These are phyloP conservation scores for Sphaerobolus stellatus DNA, from an alignment of 1,284 basidiomycete species.

Conservation along the genomic window DNA sequence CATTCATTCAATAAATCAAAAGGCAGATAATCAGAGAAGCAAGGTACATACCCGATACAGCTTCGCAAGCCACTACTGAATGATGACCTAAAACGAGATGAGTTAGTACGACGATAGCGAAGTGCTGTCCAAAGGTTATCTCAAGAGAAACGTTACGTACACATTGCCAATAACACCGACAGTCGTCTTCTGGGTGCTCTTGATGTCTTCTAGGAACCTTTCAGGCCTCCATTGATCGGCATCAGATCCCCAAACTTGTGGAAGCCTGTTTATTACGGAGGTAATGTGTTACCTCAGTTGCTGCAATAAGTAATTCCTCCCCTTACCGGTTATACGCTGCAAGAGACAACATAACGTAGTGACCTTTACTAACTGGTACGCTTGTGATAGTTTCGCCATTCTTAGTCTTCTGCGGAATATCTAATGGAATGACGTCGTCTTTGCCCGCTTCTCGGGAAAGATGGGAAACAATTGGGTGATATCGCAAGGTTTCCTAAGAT, in stretches of 20 bases:
- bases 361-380: slow-evolving; percentile 39
- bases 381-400: slow-evolving; percentile 31
- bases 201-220: slow-evolving; percentile 19
- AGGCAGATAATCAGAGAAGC: background rate
- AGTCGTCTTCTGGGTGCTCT: slow-evolving; percentile 14
- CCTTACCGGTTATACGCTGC: slow-evolving; percentile 16
- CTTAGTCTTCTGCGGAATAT: slow-evolving; percentile 31
- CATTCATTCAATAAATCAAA: background rate
- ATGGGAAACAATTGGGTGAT: slow-evolving; percentile 18
- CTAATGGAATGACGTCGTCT: slow-evolving; percentile 47
- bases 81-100: background rate
- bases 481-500: slow-evolving; percentile 27
- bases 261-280: background rate
- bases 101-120: background rate
- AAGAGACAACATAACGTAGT: slow-evolving; percentile 32
- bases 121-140: background rate
- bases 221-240: slow-evolving; percentile 27
- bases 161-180: slow-evolving; percentile 25
- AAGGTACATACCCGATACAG: slow-evolving; percentile 24
- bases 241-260: slow-evolving; percentile 25
- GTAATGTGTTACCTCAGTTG: background rate
- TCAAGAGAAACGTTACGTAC: slow-evolving; percentile 21
- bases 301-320: background rate
- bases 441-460: slow-evolving; percentile 29
- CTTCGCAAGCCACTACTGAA: slow-evolving; percentile 20